Evolutionary conservation across 345 rosid genomes (phyloP), one percentile per base, ranked within the genome.

Genomic region (Linum trigynum): DNA sequence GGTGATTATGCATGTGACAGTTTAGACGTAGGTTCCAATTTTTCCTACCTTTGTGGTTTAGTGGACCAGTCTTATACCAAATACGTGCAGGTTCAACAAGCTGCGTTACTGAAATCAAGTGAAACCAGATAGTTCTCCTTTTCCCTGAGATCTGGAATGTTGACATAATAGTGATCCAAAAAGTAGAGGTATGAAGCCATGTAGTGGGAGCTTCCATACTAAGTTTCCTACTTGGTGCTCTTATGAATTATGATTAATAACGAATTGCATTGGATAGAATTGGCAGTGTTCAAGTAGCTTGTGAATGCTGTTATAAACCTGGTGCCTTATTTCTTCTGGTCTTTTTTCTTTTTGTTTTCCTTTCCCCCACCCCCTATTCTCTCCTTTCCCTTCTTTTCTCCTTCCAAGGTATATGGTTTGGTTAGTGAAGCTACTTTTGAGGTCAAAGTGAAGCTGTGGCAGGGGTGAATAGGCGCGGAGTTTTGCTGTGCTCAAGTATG

Each of bases 111-210:
- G 53, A 1, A 14, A 48, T 48, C 11, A 48, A 48, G 32, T 23
- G 32, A 23, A 23, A 23, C 32, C 53, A 48, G 53, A 12, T 48
- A 23, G 15, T 72, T 67, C 66, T 68, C 66, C 51, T 63, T 76
- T 83, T 63, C 63, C 69, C 50, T 65, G 73, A 74, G 71, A 75
- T 73, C 79, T 58, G 69, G 70, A 39, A 75, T 71, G 82, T 75
- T 62, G 71, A 74, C 71, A 77, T 80, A 74, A 64, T 72, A 75
- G 70, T 67, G 65, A 64, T 69, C 73, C 59, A 67, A 72, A 58
- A 51, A 71, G 14, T 67, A 57, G 75, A 78, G 86, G 87, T 84
- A 83, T 77, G 92, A 77, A 39, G 72, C 74, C 63, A 67, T 57
- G 62, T 69, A 50, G 61, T 39, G 59, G 69, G 69, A 74, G 72